Percentiles rank a stretch among this genome's conserved stretches.
These are phyloP conservation scores for Penicillium psychrofluorescens DNA, from an alignment of 495 filamentous ascomycete genomes.

Conservation along the genomic window DNA sequence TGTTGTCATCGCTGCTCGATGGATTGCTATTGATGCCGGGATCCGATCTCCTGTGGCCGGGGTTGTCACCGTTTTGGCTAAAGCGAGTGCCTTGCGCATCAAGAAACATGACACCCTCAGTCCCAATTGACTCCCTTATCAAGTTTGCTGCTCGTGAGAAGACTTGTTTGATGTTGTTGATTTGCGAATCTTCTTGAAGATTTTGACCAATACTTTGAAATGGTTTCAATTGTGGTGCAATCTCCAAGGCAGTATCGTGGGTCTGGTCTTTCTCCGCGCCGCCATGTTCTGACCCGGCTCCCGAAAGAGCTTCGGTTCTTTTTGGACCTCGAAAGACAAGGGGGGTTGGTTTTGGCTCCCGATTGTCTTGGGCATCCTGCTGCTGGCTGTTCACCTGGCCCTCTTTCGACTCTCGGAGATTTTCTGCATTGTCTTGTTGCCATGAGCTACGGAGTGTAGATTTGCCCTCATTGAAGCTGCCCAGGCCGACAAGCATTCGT, in stretches of 20 bases:
- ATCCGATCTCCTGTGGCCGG: background rate
- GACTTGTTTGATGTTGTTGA: constrained; percentile 2
- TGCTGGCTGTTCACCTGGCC: constrained; percentile 16
- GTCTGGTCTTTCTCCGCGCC: background rate
- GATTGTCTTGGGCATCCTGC: constrained; percentile 10
- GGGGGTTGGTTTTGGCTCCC: background rate
- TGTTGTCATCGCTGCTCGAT: constrained; percentile 10
- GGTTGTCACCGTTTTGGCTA: constrained; percentile 7
- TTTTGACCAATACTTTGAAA: constrained; percentile 5
- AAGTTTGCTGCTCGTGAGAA: constrained; percentile 37
- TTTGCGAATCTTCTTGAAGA: constrained; percentile 2
- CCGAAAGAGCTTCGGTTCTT: background rate
- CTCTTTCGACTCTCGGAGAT: constrained; percentile 7
- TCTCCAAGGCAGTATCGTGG: background rate
- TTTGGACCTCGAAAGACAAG: background rate
- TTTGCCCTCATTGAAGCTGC: constrained; percentile 24
- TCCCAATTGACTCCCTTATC: constrained; percentile 43
- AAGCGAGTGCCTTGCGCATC: constrained; percentile 31
- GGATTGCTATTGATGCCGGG: background rate
- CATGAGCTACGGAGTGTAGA: constrained; percentile 19
- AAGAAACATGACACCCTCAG: constrained; percentile 45
- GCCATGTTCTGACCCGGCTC: too few relatives aligned
- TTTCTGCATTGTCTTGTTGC: constrained; percentile 8
- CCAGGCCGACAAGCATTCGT: constrained; percentile 24
- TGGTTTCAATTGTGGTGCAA: background rate